Conservation (phyloP, 345 rosid genomes). For the Nephelium lappaceum region DNA sequence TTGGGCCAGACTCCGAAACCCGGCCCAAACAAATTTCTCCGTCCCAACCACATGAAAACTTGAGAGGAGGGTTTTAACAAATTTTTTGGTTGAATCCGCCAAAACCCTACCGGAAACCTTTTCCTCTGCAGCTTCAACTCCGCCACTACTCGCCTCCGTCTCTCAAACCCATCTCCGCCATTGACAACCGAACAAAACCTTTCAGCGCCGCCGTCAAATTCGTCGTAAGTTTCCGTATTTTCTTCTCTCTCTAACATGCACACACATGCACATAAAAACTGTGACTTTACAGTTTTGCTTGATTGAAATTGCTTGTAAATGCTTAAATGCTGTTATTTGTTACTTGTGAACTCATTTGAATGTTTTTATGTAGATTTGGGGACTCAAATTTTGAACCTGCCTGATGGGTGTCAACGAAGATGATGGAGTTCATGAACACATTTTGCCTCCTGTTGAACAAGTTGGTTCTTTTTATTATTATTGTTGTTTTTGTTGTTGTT, state of each 20-base stretch:
- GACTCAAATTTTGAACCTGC: neutral
- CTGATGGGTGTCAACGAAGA: slow-evolving; percentile 45
- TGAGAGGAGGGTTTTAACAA: neutral
- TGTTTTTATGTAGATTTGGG: neutral
- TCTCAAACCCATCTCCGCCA: neutral
- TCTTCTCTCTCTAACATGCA: neutral
- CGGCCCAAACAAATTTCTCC: too few relatives aligned
- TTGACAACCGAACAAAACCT: neutral
- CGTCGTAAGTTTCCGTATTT: neutral
- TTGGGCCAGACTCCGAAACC: too few relatives aligned
- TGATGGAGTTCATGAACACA: slow-evolving; percentile 24
- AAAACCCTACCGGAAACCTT: neutral
- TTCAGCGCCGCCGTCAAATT: neutral
- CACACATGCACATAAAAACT: neutral
- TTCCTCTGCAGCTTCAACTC: too few relatives aligned
- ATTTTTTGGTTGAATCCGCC: neutral
- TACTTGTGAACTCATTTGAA: too few relatives aligned
- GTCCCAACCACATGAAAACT: too few relatives aligned
- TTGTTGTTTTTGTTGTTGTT: neutral
- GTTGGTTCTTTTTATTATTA: slow-evolving; percentile 19
- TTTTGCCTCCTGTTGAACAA: slow-evolving; percentile 48
- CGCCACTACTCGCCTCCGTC: neutral
- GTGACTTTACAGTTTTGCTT: neutral
- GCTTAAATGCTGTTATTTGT: too few relatives aligned
- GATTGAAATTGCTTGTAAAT: neutral